phyloP scores from a whole-genome alignment of 495 filamentous ascomycete species.

The Neurospora sp. region DNA sequence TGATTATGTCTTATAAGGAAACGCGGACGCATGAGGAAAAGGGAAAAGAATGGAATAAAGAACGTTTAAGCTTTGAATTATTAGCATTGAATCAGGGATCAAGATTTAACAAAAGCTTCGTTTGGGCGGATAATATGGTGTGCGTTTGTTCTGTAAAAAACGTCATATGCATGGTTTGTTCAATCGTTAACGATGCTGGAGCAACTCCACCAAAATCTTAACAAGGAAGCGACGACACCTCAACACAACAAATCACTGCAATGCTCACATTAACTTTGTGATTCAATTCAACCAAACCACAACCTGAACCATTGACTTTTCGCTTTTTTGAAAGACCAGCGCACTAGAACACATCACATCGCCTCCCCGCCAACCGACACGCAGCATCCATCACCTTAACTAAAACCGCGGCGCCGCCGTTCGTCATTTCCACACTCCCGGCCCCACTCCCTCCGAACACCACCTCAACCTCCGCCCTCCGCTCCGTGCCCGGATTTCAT shows the following conservation, averaged over 20 bases:
- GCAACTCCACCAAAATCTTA: neutral
- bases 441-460: neutral
- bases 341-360: neutral
- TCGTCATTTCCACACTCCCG: neutral
- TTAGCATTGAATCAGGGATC: neutral
- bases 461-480: neutral
- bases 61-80: neutral
- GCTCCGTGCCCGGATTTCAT: neutral
- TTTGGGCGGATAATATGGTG: neutral
- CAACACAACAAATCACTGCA: neutral
- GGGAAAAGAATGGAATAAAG: neutral
- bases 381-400: neutral
- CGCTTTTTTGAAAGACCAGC: neutral
- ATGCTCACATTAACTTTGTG: neutral
- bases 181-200: neutral
- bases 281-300: neutral
- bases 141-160: neutral
- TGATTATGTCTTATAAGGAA: neutral
- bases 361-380: neutral
- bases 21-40: neutral
- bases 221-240: neutral
- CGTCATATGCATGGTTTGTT: neutral
- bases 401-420: neutral
- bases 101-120: neutral
- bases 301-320: neutral